A percentile compares a stretch with the other conserved stretches of the same genome.
phyloP scores from a whole-genome alignment of 169 alveolate species.

The Plasmodium vinckei region DNA sequence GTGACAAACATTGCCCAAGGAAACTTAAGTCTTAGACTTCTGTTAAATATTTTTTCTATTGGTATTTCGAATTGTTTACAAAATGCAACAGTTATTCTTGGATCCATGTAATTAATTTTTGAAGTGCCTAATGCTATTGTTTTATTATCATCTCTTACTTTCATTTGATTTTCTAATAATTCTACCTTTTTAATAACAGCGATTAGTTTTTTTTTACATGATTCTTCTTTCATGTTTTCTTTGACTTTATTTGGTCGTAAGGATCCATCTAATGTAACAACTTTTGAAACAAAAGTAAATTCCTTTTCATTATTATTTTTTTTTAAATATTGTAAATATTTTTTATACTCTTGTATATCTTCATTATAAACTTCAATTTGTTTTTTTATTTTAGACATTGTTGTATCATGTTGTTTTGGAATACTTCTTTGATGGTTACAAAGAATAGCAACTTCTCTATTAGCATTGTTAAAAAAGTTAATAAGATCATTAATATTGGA shows the following conservation, averaged over 20 bases:
- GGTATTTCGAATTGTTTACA: slow-evolving; percentile 97
- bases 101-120: slow-evolving; percentile 99
- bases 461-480: slow-evolving; percentile 97
- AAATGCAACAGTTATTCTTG: slow-evolving; percentile 98
- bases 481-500: slow-evolving; percentile 90
- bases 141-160: slow-evolving; percentile 95
- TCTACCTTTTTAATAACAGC: slow-evolving; percentile 67
- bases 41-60: slow-evolving; percentile 96
- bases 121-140: slow-evolving; percentile 98
- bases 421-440: slow-evolving; percentile 97
- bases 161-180: slow-evolving; percentile 84
- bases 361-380: slow-evolving; percentile 89
- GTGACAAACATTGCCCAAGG: slow-evolving; percentile 99
- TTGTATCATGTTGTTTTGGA: slow-evolving; percentile 95
- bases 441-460: slow-evolving; percentile 97
- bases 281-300: slow-evolving; percentile 75
- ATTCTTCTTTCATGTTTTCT: slow-evolving; percentile 76
- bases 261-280: slow-evolving; percentile 75
- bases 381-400: slow-evolving; percentile 93
- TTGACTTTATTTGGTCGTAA: slow-evolving; percentile 73
- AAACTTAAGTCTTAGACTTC: slow-evolving; percentile 92
- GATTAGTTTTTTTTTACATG: slow-evolving; percentile 79
- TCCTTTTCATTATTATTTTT: slow-evolving; percentile 82
- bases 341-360: slow-evolving; percentile 89
- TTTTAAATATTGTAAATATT: slow-evolving; percentile 87